Evolutionary conservation across 768 basidiomycete species (phyloP).

Genomic region (Galerina sulciceps): DNA sequence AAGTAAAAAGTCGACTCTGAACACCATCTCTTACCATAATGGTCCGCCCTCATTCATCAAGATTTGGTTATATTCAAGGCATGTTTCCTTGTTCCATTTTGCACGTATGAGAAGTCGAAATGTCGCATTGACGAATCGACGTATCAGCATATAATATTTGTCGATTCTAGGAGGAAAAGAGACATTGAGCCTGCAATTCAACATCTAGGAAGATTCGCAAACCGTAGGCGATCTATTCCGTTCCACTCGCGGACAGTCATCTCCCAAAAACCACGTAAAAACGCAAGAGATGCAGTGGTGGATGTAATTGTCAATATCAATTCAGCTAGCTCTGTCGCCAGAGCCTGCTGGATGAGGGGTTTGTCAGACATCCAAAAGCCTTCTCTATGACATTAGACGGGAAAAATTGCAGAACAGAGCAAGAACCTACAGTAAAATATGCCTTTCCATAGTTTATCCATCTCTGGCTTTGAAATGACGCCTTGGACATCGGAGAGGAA

Average conservation of each 20-base stretch:
- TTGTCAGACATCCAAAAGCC: constrained; percentile 99
- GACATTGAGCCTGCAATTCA: background rate
- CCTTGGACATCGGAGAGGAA: constrained; percentile 79
- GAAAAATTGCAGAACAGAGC: background rate
- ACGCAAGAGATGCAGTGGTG: constrained; percentile 64
- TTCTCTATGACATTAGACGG: constrained; percentile 29
- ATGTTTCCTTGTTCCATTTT: constrained; percentile 64
- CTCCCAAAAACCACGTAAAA: constrained; percentile 91
- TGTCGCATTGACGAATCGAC: constrained; percentile 84
- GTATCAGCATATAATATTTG: constrained; percentile 96
- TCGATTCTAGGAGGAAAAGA: constrained; percentile 67
- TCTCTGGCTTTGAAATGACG: constrained; percentile 70
- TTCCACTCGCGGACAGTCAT: constrained; percentile 91
- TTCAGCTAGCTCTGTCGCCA: constrained; percentile 86
- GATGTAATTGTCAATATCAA: constrained; percentile 72
- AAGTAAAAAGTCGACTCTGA: constrained; percentile 2
- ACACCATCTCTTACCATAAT: constrained; percentile 60
- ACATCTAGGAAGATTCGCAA: constrained; percentile 22
- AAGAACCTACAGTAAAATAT: constrained; percentile 85
- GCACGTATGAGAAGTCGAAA: constrained; percentile 77
- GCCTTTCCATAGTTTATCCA: constrained; percentile 96
- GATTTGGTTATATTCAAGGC: constrained; percentile 71
- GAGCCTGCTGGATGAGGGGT: constrained; percentile 90
- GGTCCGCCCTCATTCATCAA: constrained; percentile 75
- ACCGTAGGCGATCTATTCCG: constrained; percentile 91